Evolutionary conservation across 805 yeast genomes (phyloP), one percentile per base, ranked within the genome.

Genomic region (Kodamaea hsintzibuensis): DNA sequence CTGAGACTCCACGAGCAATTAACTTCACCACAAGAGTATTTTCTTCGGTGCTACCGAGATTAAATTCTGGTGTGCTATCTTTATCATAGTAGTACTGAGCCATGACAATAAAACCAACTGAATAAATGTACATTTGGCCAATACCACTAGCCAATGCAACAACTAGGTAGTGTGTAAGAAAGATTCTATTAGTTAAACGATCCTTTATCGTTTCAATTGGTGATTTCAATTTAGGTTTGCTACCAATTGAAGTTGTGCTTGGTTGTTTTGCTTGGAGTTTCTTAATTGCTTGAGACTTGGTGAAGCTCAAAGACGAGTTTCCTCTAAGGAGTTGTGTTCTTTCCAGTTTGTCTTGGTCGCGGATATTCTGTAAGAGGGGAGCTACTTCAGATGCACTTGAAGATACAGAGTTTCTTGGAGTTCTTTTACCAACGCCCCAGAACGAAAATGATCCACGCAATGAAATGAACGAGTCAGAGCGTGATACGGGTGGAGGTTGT

Each of bases 121-220:
- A 80, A 62, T 78, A 88, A 25, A 88, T 87, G 63, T 87, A 88
- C 67, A 82, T 80, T 64, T 87, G 92, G 2, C 91, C 89, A 43
- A 84, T 73, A 1, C 89, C 86, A 62, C 85, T 81, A 44, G 82
- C 68, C 4, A 81, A 66, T 0, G 88, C 82, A 19, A 86, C 71
- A n/a, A 83, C 74, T 6, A 82, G 45, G 59, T 76, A 85, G 58
- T 83, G 86, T 7, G 78, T 68, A 16, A 84, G 56, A 54, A 84
- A 88, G 3, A 62, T 53, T 47, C 58, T 69, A 51, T 64, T 57
- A 10, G 60, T 51, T 2, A 72, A 40, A 8, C 70, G 54, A 5
- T 59, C 54, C 33, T 57, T 58, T 5, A 72, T 61, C 6, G 62
- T 60, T 13, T 55, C 55, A 30, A 59, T 46, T 13, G 54, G 54